A percentile compares a stretch with the other conserved stretches of the same genome.
Evolutionary conservation across 2,329 filamentous ascomycete species (phyloP).

Genomic region (Colletotrichum orchidophilum): DNA sequence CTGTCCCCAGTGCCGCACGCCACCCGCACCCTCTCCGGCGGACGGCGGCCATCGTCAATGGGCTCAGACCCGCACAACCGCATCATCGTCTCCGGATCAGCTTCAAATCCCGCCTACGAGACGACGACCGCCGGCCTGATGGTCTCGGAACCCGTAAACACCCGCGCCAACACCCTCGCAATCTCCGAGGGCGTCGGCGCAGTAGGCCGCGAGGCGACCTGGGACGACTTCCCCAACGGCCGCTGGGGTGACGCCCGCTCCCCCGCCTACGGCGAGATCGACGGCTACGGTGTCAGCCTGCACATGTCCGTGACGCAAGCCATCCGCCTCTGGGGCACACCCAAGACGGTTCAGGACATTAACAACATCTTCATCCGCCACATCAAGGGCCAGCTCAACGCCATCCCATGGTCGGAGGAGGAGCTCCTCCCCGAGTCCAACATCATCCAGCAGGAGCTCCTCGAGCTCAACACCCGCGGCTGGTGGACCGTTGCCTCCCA

Average conservation of each 20-base stretch:
- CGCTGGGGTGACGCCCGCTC: conserved; percentile 94
- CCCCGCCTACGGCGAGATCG: conserved; percentile 94
- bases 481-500: conserved; percentile 99
- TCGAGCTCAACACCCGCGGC: conserved; percentile 79
- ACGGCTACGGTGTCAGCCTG: conserved; percentile 96
- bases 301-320: conserved; percentile 90
- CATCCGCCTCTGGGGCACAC: conserved; percentile 85
- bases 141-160: conserved; percentile 73
- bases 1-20: conserved; percentile 40
- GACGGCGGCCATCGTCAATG: conserved; percentile 77
- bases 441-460: conserved; percentile 79
- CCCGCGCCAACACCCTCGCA: conserved; percentile 84
- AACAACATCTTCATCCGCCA: conserved; percentile 83
- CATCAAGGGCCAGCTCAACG: conserved; percentile 79
- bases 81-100: conserved; percentile 76
- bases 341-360: conserved; percentile 76
- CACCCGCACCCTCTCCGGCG: conserved; percentile 46
- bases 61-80: conserved; percentile 89
- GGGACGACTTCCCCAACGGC: conserved; percentile 98
- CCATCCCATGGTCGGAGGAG: conserved; percentile 95
- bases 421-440: conserved; percentile 84
- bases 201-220: conserved; percentile 92
- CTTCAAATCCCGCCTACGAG: conserved; percentile 72
- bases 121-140: conserved; percentile 82
- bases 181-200: conserved; percentile 94